Evolutionary conservation across 306 rosid species (phyloP), one percentile per base, ranked within the genome.

Genomic region (Nissolia schottii): DNA sequence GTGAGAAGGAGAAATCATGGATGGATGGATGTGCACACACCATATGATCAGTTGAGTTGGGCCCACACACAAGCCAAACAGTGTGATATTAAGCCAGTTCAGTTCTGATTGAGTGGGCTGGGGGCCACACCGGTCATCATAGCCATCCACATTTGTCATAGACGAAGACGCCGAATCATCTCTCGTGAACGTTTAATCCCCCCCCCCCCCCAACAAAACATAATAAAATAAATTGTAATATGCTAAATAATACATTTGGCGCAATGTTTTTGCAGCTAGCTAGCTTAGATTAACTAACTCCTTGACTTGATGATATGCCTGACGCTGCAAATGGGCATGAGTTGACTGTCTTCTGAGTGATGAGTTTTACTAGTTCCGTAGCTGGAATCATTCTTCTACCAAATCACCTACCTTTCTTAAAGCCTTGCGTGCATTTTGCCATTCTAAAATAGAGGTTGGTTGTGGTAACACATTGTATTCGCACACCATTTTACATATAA

Each of bases 1-100:
- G 43, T 35, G 29, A 49, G 73, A 60, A 28, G 5, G 14, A 79
- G 77, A 62, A 78, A 79, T 83, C 57, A 79, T 76, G 77, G 43
- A 60, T 74, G 85, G 60, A 79, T 77, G 63, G 31, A 50, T 15
- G 28, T 37, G 75, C 63, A 35, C 24, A 46, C 70, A n/a, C n/a
- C n/a, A n/a, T n/a, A n/a, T n/a, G n/a, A n/a, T n/a, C n/a, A n/a
- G n/a, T n/a, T n/a, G 73, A 10, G 75, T 14, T 32, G 78, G 70
- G n/a, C 61, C 78, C 70, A 27, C 38, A 10, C 32, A 2, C 11
- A 4, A 13, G 31, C 22, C 2, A 41, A 20, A 20, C 34, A 40
- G 50, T 32, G 50, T 32, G 20, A 48, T 61, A 49, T 55, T 24
- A 54, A 35, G 70, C 22, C 43, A 23, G 11, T 63, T 53, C 57